Evolutionary conservation across 2,329 filamentous ascomycete genomes (phyloP), one percentile per base, ranked within the genome.

Genomic region (Lasiodiplodia sp.): DNA sequence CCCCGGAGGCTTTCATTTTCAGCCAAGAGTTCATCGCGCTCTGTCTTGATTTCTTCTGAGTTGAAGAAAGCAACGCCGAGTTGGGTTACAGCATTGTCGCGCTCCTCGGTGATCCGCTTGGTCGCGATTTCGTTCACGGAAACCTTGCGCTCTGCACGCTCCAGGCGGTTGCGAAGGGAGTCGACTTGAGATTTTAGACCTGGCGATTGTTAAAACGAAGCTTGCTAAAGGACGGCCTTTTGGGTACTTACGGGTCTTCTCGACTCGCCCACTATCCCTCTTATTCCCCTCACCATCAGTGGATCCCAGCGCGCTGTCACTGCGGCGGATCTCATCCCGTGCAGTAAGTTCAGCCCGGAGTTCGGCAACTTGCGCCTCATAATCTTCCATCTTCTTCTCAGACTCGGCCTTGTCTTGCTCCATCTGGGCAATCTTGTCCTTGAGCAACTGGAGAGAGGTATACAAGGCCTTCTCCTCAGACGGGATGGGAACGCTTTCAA

Each of bases 381-480:
- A 80, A 31, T 85, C 82, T 56, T 86, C 82, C 18, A 86, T 77
- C 69, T 78, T 81, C 72, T 78, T 81, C 69, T 86, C 84, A 6
- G 78, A 76, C 62, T 86, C 83, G 7, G 82, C 82, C 67, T 87
- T 87, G 70, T 86, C 85, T 65, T 80, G 78, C 73, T 90, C 87
- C 57, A 90, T 79, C 62, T 86, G 81, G 0, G 83, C 79, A 51
- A 89, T 83, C 73, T 86, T 87, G 52, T 88, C 86, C 71, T 88
- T 84, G 12, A 89, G 77, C 21, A 87, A 78, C 65, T 88, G 83
- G 18, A 90, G 79, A 12, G 87, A 87, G n/a, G 86, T 82, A 73
- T 88, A 88, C 58, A 91, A 84, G 2, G 85, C 85, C 75, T 90
- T 88, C 71, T 90, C 88, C 60, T 90, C 87, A 14, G 86, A 82